phyloP scores from a whole-genome alignment of 2,329 filamentous ascomycete species.

The Ophiostoma triangulosporum region DNA sequence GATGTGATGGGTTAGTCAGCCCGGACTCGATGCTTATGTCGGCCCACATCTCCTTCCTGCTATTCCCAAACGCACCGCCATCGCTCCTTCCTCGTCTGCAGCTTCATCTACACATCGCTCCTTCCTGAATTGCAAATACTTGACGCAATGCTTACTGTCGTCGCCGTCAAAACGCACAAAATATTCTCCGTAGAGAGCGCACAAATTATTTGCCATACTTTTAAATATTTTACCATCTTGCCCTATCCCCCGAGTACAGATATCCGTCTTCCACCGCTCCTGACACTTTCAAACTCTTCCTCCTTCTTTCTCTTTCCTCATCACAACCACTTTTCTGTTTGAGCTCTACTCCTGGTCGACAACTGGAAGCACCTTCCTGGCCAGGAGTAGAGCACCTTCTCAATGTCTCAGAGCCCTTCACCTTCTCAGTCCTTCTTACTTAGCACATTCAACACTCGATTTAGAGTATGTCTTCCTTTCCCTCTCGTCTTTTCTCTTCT shows the following conservation, averaged over 20 bases:
- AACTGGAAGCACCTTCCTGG: too few species aligned
- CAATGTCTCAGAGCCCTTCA: too few species aligned
- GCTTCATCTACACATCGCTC: background rate
- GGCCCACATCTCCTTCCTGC: background rate
- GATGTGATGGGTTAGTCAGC: too few species aligned
- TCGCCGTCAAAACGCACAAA: background rate
- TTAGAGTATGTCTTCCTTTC: too few species aligned
- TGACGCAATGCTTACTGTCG: background rate
- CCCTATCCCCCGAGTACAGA: background rate
- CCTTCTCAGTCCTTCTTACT: too few species aligned
- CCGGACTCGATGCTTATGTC: too few species aligned
- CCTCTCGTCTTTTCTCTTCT: too few species aligned
- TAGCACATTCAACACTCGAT: too few species aligned
- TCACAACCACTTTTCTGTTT: too few species aligned
- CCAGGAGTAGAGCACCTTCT: too few species aligned
- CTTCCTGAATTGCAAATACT: background rate
- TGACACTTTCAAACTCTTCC: background rate
- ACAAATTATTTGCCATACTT: background rate
- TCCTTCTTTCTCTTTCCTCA: background rate
- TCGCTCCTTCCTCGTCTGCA: background rate
- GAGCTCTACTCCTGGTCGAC: too few species aligned
- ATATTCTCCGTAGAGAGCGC: too few species aligned
- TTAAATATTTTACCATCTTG: background rate
- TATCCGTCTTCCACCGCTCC: background rate
- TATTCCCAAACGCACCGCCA: background rate